Evolutionary conservation across 1,139 yeast species (phyloP).

Genomic region (Candida pseudoviswanathii): DNA sequence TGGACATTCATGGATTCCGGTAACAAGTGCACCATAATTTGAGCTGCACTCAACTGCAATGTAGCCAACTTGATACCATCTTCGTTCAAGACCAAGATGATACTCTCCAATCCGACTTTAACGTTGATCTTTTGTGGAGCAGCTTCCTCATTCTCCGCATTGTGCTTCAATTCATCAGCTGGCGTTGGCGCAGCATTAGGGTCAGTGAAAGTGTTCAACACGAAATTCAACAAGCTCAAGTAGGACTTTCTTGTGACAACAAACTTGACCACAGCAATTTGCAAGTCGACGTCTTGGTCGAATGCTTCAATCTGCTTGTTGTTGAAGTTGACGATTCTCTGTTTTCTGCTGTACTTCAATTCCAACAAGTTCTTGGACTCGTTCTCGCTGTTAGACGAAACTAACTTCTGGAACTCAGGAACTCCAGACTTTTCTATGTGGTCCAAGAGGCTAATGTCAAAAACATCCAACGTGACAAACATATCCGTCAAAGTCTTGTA

Average conservation of each 20-base stretch:
- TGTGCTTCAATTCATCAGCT: conserved; percentile 68
- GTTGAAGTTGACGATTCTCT: conserved; percentile 62
- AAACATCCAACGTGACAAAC: conserved; percentile 65
- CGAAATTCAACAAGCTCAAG: conserved; percentile 76
- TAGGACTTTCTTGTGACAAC: conserved; percentile 78
- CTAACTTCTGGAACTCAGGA: conserved; percentile 64
- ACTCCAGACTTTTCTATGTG: conserved; percentile 66
- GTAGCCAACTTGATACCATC: conserved; percentile 85
- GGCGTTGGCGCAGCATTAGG: conserved; percentile 71
- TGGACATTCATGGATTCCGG: conserved; percentile 79
- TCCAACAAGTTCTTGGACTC: conserved; percentile 56
- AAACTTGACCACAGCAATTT: conserved; percentile 78
- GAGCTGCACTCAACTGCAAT: conserved; percentile 72
- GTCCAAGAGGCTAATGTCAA: conserved; percentile 73
- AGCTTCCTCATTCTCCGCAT: conserved; percentile 52
- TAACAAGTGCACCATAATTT: conserved; percentile 61
- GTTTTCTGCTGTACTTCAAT: conserved; percentile 59
- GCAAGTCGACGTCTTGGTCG: conserved; percentile 77
- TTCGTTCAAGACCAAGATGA: conserved; percentile 77
- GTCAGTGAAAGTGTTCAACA: conserved; percentile 84
- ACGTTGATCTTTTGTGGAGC: conserved; percentile 78
- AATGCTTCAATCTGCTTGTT: conserved; percentile 64
- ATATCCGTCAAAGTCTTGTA: conserved; percentile 61
- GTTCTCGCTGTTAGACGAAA: conserved; percentile 61
- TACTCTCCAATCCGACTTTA: conserved; percentile 68